Evolutionary conservation across 768 basidiomycete genomes (phyloP).

Genomic region (Hirschioporus abietinus): DNA sequence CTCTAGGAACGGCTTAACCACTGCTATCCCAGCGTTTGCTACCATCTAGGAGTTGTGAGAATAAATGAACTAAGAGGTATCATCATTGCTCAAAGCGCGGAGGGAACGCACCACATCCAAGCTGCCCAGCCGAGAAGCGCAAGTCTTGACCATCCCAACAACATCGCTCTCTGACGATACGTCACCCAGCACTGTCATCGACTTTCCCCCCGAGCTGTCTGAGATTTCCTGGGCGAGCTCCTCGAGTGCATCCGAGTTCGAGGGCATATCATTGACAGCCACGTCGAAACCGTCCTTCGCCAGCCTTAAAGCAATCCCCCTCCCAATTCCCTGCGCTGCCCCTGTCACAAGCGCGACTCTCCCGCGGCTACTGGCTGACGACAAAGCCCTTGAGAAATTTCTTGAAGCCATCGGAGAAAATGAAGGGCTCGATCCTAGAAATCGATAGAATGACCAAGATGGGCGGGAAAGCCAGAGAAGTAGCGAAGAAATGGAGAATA

Average conservation of each 20-base stretch:
- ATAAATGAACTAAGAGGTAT: not conserved
- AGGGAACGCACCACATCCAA: conserved; percentile 29
- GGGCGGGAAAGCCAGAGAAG: not conserved
- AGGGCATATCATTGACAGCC: conserved; percentile 38
- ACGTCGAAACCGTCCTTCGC: conserved; percentile 43
- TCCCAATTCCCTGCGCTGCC: conserved; percentile 42
- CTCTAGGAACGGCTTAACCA: conserved; percentile 4
- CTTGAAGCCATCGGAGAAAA: not conserved
- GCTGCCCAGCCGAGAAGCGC: conserved; percentile 22
- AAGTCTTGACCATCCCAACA: conserved; percentile 23
- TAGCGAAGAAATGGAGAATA: not conserved
- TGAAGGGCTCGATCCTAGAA: not conserved
- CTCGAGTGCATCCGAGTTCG: not conserved
- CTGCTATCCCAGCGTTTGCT: conserved; percentile 20
- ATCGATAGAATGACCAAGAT: not conserved
- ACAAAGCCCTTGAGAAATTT: not conserved
- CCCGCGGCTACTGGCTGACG: not conserved
- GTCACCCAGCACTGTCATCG: conserved; percentile 16
- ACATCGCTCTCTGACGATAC: conserved; percentile 27
- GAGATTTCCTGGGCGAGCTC: not conserved
- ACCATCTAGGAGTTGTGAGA: conserved; percentile 12
- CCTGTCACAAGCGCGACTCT: conserved; percentile 40
- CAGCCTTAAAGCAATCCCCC: conserved; percentile 40
- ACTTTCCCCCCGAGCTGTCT: not conserved
- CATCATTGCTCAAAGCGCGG: not conserved